Evolutionary conservation across 1,139 yeast genomes (phyloP), one percentile per base, ranked within the genome.

Genomic region (Trichomonascaceae sp.): DNA sequence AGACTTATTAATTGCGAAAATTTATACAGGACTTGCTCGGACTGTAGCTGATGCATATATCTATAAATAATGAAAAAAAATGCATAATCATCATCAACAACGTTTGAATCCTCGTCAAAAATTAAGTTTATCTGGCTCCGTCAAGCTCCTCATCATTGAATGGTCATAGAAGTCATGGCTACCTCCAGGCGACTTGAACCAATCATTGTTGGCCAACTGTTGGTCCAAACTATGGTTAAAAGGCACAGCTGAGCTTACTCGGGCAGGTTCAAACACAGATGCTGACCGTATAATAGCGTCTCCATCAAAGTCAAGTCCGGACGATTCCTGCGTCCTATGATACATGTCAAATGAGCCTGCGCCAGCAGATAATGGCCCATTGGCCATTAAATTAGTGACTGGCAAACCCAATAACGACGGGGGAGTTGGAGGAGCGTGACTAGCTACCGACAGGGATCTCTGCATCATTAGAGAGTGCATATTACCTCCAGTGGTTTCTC

Each of bases 251-350:
- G 43, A 39, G 20, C 22, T 20, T 17, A 4, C 15, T 43, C 27
- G 45, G 8, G 45, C 15, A n/a, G 50, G 45, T 13, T 48, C 50
- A 39, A 48, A 48, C 52, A 50, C 45, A 12, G 52, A 50, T 15
- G 45, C 45, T 18, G 52, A 50, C 27, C 52, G 43, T 43, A 50
- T 50, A 47, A 50, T 50, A 9, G 52, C 47, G 8, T 50, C 52
- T 18, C 52, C 48, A 19, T 50, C 52, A 20, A 50, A n/a, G 15
- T 39, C 43, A n/a, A 8, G 46, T 22, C 46, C 30, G 15, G 18
- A 22, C 18, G 46, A 19, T 44, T 27, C 46, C 32, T 44, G 46
- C 43, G 20, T 30, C 12, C 38, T 39, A 18, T 46, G 38, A 17
- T 15, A 22, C 18, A 17, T 17, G 12, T 39, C 43, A n/a, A 44